Conservation (phyloP, 2,329 filamentous ascomycete species). For the Penicillium sp. region DNA sequence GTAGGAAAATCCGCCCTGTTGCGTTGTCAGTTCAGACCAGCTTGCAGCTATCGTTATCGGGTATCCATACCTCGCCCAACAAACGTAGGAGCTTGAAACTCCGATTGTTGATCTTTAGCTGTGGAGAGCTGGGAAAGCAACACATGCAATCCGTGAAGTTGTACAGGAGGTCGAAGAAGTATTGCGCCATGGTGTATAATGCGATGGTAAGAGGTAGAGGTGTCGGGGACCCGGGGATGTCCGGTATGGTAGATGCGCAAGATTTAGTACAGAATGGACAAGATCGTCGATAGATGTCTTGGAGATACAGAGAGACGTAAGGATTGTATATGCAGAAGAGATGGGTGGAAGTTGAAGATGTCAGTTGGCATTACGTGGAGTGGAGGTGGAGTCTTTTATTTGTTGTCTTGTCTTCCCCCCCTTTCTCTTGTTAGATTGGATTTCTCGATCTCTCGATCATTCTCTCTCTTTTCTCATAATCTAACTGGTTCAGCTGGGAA, state of each 20-base stretch:
- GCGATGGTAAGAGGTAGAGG: neutral
- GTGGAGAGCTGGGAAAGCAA: conserved; percentile 92
- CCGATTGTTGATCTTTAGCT: conserved; percentile 89
- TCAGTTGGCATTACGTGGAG: conserved; percentile 19
- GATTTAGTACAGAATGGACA: neutral
- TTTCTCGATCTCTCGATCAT: neutral
- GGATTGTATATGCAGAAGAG: conserved; percentile 10
- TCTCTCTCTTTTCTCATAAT: neutral
- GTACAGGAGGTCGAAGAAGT: conserved; percentile 84
- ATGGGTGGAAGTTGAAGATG: neutral
- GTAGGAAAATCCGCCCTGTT: conserved; percentile 92
- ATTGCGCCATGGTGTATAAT: conserved; percentile 65
- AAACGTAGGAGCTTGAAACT: conserved; percentile 95
- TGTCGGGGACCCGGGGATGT: neutral
- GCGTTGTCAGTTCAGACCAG: conserved; percentile 10
- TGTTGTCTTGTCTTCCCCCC: conserved; percentile 16
- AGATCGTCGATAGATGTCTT: conserved; percentile 4
- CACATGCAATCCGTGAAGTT: conserved; percentile 92
- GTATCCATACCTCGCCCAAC: conserved; percentile 73
- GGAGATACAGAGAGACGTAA: conserved; percentile 4
- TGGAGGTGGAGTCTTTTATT: conserved; percentile 26
- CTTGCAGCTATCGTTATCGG: neutral
- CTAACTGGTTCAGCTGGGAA: neutral
- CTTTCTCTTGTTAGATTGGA: conserved; percentile 12
- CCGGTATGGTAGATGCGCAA: neutral